Percentiles rank a stretch among this genome's conserved stretches.
These are phyloP conservation scores for Coemansia reversa DNA, from an alignment of 192 early-diverging fungal species.

Conservation along the genomic window DNA sequence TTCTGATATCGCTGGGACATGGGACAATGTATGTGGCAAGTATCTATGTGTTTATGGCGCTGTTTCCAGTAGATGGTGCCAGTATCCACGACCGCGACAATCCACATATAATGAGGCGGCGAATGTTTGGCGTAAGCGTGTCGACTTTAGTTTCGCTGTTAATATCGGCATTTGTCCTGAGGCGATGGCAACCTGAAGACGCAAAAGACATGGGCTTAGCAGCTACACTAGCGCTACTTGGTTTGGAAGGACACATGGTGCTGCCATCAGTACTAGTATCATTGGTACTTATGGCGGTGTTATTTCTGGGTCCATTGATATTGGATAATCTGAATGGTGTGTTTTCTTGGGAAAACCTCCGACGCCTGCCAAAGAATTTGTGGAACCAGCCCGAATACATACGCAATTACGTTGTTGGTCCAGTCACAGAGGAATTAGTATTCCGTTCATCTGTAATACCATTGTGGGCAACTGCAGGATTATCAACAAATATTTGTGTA, in stretches of 20 bases:
- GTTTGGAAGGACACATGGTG: conserved; percentile 4
- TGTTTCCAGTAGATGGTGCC: conserved; percentile 7
- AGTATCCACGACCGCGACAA: conserved; percentile 34
- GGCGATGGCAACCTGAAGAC: conserved; percentile 2
- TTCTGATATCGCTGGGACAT: conserved; percentile 18
- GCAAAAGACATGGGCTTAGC: background rate
- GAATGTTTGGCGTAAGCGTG: conserved; percentile 20
- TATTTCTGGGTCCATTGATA: conserved; percentile 42
- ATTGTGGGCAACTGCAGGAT: conserved; percentile 20
- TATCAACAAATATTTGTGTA: conserved; percentile 3
- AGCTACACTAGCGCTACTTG: conserved; percentile 5
- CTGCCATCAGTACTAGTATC: conserved; percentile 20
- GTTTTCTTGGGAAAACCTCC: conserved; percentile 8
- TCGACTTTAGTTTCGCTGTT: conserved; percentile 16
- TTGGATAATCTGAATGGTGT: conserved; percentile 28
- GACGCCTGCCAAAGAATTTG: background rate
- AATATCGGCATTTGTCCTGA: conserved; percentile 7
- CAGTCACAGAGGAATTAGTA: conserved; percentile 43
- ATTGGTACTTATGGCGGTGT: conserved; percentile 10
- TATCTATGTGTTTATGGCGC: conserved; percentile 27
- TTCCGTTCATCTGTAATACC: conserved; percentile 30
- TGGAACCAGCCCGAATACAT: conserved; percentile 5
- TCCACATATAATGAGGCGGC: conserved; percentile 34
- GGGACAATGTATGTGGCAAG: conserved; percentile 26
- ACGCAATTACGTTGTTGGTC: conserved; percentile 40